Evolutionary conservation across 768 basidiomycete species (phyloP).

Genomic region (Rhizopogon vulgaris): DNA sequence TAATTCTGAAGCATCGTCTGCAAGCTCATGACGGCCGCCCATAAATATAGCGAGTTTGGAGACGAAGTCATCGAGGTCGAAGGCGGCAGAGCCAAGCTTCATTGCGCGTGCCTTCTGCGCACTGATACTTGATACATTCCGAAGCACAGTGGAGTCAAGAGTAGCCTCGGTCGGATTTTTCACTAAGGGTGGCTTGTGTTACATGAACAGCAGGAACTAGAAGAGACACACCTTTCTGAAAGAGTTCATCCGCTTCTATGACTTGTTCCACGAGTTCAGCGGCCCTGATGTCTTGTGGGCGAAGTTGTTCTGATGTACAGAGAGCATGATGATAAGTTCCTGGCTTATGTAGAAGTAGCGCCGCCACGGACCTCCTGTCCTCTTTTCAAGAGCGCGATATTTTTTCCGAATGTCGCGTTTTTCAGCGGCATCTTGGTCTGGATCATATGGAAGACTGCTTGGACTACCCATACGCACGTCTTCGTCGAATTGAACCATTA

Average conservation of each 20-base stretch:
- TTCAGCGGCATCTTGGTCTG: constrained; percentile 79
- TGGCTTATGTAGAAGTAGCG: background rate
- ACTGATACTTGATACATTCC: constrained; percentile 71
- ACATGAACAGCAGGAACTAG: background rate
- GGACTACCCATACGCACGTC: constrained; percentile 5
- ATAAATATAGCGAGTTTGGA: constrained; percentile 66
- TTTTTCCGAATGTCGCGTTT: constrained; percentile 67
- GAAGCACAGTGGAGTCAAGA: constrained; percentile 78
- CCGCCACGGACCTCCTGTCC: constrained; percentile 50
- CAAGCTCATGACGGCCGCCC: constrained; percentile 52
- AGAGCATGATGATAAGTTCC: background rate
- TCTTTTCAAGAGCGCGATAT: constrained; percentile 62
- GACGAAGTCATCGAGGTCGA: constrained; percentile 91
- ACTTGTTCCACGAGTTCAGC: constrained; percentile 53
- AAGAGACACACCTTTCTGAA: constrained; percentile 48
- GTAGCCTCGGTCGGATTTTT: constrained; percentile 84
- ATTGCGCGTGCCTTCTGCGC: constrained; percentile 87
- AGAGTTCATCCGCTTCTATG: constrained; percentile 52
- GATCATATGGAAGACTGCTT: constrained; percentile 56
- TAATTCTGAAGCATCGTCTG: constrained; percentile 44
- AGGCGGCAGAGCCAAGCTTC: constrained; percentile 82
- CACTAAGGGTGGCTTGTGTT: constrained; percentile 35
- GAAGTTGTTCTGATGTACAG: constrained; percentile 40
- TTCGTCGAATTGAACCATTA: constrained; percentile 15
- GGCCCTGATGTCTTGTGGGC: constrained; percentile 51